Evolutionary conservation across 2,329 filamentous ascomycete species (phyloP), one percentile per base, ranked within the genome.

Genomic region (Aspergillus latus): DNA sequence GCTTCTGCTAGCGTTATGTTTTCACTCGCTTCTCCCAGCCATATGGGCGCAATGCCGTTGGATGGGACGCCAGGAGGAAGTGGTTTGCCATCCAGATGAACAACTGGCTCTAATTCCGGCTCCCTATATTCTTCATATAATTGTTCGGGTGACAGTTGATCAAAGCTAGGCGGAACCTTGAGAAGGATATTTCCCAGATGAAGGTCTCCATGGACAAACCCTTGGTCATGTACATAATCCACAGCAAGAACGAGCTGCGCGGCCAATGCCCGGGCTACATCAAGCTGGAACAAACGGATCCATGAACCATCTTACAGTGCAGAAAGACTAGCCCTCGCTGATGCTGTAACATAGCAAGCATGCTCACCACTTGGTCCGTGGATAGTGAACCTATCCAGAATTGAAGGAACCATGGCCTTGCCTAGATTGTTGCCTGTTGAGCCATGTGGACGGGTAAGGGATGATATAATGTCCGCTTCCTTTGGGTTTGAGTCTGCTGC

Each of bases 21-120:
- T 4, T 74, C 61, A 49, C 69, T 69, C 48, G 62, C 45, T 57
- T 68, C 58, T 1, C 75, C 71, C 5, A 77, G 62, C 70, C 69
- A 76, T 11, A 74, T 60, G 1, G 74, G 67, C 4, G 61, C 16
- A 37, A 73, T 56, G 16, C 52, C 68, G 10, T 72, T 49, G 0
- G 62, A 56, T 36, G 72, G 74, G 44, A 76, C 70, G 13, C 30
- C 21, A 4, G 43, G 21, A 5, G 40, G 10, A 7, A 48, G 52
- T n/a, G 36, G 6, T 16, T 48, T 10, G 10, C 52, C 44, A 42
- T 54, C 44, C 4, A 48, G 2, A 29, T 26, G 44, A 16, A n/a
- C 28, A 3, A 42, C 34, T 10, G 44, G 13, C 7, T 48, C 21
- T 5, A 34, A 4, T 4, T 32, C 43, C 1, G 52, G 52, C 6